Evolutionary conservation across 2,329 filamentous ascomycete genomes (phyloP).

Genomic region (Aspergillus latus): DNA sequence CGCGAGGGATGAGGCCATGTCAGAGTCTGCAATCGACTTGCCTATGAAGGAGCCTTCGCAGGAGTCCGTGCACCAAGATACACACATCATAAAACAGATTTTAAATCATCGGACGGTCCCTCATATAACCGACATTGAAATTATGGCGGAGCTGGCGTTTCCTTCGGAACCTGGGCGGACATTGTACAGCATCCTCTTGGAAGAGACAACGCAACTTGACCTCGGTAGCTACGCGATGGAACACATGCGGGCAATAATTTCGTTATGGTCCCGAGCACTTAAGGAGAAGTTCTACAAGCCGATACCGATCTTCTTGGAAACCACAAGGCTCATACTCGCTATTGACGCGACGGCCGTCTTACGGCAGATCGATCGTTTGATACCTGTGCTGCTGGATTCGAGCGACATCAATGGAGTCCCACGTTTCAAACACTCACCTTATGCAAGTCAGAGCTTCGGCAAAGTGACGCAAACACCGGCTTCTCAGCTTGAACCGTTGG

Average conservation of each 20-base stretch:
- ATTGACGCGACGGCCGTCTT: slow-evolving; percentile 39
- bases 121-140: slow-evolving; percentile 55
- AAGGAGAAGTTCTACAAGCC: slow-evolving; percentile 53
- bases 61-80: slow-evolving; percentile 26
- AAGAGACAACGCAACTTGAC: slow-evolving; percentile 47
- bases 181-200: slow-evolving; percentile 56
- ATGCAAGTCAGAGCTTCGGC: slow-evolving; percentile 41
- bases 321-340: slow-evolving; percentile 42
- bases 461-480: slow-evolving; percentile 42
- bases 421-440: slow-evolving; percentile 47
- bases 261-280: slow-evolving; percentile 58
- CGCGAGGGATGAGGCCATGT: slow-evolving; percentile 22
- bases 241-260: slow-evolving; percentile 52
- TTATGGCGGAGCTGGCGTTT: slow-evolving; percentile 52
- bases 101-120: slow-evolving; percentile 56
- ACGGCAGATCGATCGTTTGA: slow-evolving; percentile 39
- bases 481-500: slow-evolving; percentile 46
- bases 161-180: slow-evolving; percentile 52
- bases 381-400: slow-evolving; percentile 43
- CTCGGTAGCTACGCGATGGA: slow-evolving; percentile 49
- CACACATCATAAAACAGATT: slow-evolving; percentile 53
- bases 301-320: slow-evolving; percentile 43
- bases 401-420: slow-evolving; percentile 58
- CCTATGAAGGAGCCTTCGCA: slow-evolving; percentile 26
- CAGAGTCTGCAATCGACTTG: slow-evolving; percentile 24